phyloP scores from a whole-genome alignment of 768 basidiomycete genomes.

The Xerocomellus chrysenteron region DNA sequence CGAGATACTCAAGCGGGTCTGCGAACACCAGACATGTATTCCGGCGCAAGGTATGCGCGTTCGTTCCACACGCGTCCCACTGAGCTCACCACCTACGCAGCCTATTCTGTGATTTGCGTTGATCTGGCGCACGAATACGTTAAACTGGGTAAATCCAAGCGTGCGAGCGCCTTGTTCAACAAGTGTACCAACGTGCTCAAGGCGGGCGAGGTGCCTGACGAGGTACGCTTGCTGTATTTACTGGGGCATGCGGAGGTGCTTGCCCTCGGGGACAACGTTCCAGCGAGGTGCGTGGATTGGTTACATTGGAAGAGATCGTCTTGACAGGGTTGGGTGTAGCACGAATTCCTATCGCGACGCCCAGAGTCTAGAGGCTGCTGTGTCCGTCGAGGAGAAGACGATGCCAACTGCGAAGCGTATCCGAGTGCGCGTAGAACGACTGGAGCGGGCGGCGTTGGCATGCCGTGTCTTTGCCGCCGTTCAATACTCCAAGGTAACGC shows the following conservation, averaged over 20 bases:
- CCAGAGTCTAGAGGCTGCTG: slow-evolving; percentile 32
- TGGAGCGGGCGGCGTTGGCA: too few species aligned
- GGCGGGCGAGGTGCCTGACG: slow-evolving; percentile 46
- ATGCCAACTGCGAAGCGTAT: slow-evolving; percentile 57
- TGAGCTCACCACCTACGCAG: slow-evolving; percentile 33
- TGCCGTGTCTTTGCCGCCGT: too few species aligned
- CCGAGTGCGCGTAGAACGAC: slow-evolving; percentile 50
- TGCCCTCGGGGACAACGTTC: slow-evolving; percentile 56
- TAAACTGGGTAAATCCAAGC: slow-evolving; percentile 68
- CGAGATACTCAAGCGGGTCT: slow-evolving; percentile 59
- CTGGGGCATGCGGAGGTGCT: slow-evolving; percentile 68
- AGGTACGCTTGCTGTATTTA: slow-evolving; percentile 52
- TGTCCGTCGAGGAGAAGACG: slow-evolving; percentile 45
- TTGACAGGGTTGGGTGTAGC: slow-evolving; percentile 30
- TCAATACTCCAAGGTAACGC: slow-evolving; percentile 39
- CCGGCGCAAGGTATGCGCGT: slow-evolving; percentile 47
- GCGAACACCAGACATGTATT: slow-evolving; percentile 44
- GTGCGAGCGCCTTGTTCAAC: slow-evolving; percentile 66
- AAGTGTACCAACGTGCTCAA: slow-evolving; percentile 49
- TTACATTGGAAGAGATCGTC: background rate
- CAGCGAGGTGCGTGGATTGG: slow-evolving; percentile 49
- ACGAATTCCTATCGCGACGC: slow-evolving; percentile 62
- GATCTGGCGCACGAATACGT: slow-evolving; percentile 80
- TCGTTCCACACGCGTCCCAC: background rate
- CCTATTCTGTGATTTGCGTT: slow-evolving; percentile 60